Evolutionary conservation across 2,329 filamentous ascomycete species (phyloP).

Genomic region (Paracamarosporium sp.): DNA sequence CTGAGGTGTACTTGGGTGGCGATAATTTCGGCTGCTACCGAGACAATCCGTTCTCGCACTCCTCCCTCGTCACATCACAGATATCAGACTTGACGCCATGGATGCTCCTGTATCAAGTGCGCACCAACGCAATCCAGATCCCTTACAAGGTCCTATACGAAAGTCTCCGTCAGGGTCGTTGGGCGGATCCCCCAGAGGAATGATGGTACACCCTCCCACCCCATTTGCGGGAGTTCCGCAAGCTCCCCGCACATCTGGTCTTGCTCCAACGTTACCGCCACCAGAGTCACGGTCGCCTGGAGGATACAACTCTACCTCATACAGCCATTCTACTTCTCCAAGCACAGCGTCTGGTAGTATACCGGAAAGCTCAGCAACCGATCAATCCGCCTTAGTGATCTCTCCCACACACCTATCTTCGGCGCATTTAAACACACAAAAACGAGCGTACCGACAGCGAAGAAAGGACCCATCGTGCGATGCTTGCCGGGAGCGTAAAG

Average conservation of each 20-base stretch:
- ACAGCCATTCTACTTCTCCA: conserved; percentile 45
- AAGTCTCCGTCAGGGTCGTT: conserved; percentile 42
- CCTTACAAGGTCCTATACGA: conserved; percentile 25
- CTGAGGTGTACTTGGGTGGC: conserved; percentile 29
- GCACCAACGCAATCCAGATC: conserved; percentile 21
- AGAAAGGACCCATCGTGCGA: conserved; percentile 98
- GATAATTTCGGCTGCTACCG: conserved; percentile 44
- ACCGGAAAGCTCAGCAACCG: conserved; percentile 36
- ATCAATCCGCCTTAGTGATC: conserved; percentile 48
- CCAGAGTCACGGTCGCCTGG: conserved; percentile 39
- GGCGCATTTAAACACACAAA: conserved; percentile 73
- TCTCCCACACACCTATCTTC: conserved; percentile 51
- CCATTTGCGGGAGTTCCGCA: conserved; percentile 37
- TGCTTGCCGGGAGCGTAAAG: conserved; percentile 85
- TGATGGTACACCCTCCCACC: conserved; percentile 42
- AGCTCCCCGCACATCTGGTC: conserved; percentile 29
- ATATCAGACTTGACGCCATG: conserved; percentile 17
- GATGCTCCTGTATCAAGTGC: conserved; percentile 20
- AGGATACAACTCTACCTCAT: conserved; percentile 36
- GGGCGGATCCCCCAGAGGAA: conserved; percentile 38
- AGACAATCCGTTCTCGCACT: conserved; percentile 35
- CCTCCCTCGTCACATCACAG: conserved; percentile 22
- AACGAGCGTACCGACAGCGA: conserved; percentile 91
- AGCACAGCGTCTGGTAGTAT: conserved; percentile 42
- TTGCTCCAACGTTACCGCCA: conserved; percentile 38